Evolutionary conservation across 2,329 filamentous ascomycete genomes (phyloP).

Genomic region (Colletotrichum gigasporum): DNA sequence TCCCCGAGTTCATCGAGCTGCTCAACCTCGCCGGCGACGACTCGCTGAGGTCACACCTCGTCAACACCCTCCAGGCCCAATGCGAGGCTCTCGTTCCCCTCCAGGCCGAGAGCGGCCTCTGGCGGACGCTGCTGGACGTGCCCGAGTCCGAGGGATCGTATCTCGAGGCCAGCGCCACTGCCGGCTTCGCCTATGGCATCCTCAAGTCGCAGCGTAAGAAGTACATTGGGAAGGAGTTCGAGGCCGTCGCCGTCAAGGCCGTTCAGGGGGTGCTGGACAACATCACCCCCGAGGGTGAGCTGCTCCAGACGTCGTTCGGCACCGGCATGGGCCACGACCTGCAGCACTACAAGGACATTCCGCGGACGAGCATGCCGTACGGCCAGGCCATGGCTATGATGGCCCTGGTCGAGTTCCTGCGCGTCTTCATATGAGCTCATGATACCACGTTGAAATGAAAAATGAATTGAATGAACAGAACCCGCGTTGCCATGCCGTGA

Average conservation of each 20-base stretch:
- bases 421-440: slow-evolving; percentile 48
- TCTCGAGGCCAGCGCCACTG: slow-evolving; percentile 79
- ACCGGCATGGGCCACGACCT: slow-evolving; percentile 79
- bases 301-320: slow-evolving; percentile 80
- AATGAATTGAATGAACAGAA: background rate
- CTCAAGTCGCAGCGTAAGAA: slow-evolving; percentile 77
- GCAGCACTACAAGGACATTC: slow-evolving; percentile 82
- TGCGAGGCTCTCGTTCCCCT: slow-evolving; percentile 69
- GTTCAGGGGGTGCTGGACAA: slow-evolving; percentile 73
- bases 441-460: slow-evolving; percentile 24
- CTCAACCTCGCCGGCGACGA: slow-evolving; percentile 71
- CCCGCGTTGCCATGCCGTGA: background rate
- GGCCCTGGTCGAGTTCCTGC: slow-evolving; percentile 78
- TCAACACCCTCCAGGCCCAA: slow-evolving; percentile 74
- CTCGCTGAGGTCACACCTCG: slow-evolving; percentile 66
- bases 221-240: slow-evolving; percentile 72
- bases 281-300: slow-evolving; percentile 73
- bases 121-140: slow-evolving; percentile 79
- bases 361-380: slow-evolving; percentile 83
- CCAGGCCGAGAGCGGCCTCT: slow-evolving; percentile 72
- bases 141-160: slow-evolving; percentile 75
- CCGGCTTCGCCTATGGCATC: slow-evolving; percentile 83
- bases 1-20: slow-evolving; percentile 82
- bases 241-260: slow-evolving; percentile 70
- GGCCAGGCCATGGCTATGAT: slow-evolving; percentile 88